Evolutionary conservation across 139 green algal species (phyloP).

Genomic region (Tetraselmis striata): DNA sequence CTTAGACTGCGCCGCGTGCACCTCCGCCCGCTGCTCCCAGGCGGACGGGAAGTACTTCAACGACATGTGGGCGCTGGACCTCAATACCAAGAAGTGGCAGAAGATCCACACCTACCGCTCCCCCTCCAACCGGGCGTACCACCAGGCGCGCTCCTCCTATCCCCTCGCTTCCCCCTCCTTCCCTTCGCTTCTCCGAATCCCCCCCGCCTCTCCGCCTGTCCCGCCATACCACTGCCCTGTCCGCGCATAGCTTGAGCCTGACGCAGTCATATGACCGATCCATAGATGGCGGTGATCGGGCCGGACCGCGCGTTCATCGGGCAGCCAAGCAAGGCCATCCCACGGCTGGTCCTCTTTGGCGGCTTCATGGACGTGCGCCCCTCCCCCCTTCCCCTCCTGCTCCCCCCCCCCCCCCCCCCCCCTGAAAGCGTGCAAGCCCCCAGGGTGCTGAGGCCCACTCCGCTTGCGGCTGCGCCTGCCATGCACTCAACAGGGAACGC

Average conservation of each 20-base stretch:
- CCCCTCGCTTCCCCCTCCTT: too few species aligned
- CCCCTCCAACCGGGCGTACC: constrained; percentile 10
- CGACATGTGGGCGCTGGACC: background rate
- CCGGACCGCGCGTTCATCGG: background rate
- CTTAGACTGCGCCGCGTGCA: background rate
- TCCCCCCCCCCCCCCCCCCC: too few species aligned
- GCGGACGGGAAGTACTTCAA: background rate
- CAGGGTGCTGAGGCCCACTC: too few species aligned
- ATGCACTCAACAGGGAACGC: background rate
- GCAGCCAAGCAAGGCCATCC: constrained; percentile 8
- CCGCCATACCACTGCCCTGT: too few species aligned
- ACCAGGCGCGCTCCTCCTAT: background rate
- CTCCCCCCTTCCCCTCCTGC: background rate
- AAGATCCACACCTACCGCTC: constrained; percentile 6
- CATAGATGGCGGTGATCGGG: background rate
- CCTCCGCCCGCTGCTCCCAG: background rate
- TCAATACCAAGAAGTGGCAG: background rate
- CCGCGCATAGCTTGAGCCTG: too few species aligned
- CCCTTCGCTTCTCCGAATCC: too few species aligned
- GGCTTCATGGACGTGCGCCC: constrained; percentile 2
- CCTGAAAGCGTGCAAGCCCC: too few species aligned
- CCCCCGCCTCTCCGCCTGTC: too few species aligned
- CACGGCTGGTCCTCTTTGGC: constrained; percentile 3
- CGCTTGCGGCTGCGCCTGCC: too few species aligned
- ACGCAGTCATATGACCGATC: too few species aligned